Evolutionary conservation across 176 grass and related monocot genomes (phyloP).

Genomic region (Phragmites australis): DNA sequence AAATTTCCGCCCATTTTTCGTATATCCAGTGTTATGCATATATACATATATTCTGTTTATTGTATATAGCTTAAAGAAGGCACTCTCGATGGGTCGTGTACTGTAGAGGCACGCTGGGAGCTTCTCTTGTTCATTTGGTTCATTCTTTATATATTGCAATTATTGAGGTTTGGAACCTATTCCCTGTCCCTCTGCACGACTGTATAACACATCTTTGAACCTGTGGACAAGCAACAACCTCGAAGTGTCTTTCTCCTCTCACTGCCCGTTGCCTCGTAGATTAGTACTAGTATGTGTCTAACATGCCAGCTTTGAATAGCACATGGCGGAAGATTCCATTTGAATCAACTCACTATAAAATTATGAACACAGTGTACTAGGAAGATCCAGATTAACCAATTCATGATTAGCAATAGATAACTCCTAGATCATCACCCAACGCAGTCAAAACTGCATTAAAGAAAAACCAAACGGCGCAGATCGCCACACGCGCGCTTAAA

Average conservation of each 20-base stretch:
- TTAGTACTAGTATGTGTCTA: neutral
- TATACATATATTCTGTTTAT: neutral
- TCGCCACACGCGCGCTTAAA: neutral
- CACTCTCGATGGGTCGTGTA: neutral
- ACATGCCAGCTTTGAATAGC: neutral
- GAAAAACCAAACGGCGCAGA: neutral
- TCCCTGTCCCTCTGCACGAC: neutral
- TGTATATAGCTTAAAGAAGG: slow-evolving; percentile 44
- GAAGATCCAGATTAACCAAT: neutral
- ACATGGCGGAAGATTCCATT: slow-evolving; percentile 27
- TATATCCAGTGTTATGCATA: slow-evolving; percentile 20
- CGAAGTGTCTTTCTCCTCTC: neutral
- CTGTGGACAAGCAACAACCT: slow-evolving; percentile 6
- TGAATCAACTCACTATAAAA: neutral
- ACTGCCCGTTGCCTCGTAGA: neutral
- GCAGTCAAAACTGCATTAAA: neutral
- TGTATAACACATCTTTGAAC: neutral
- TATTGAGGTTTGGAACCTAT: slow-evolving; percentile 42
- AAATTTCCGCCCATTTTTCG: neutral
- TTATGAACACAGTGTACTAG: too few relatives aligned
- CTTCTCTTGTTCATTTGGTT: slow-evolving; percentile 49
- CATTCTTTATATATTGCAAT: slow-evolving; percentile 39
- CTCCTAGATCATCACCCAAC: neutral
- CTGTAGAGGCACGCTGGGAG: slow-evolving; percentile 3
- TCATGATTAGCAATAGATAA: neutral